Base-by-base conservation (phyloP, 371 early-diverging fungal genomes). In the Parasitella parasitica region DNA sequence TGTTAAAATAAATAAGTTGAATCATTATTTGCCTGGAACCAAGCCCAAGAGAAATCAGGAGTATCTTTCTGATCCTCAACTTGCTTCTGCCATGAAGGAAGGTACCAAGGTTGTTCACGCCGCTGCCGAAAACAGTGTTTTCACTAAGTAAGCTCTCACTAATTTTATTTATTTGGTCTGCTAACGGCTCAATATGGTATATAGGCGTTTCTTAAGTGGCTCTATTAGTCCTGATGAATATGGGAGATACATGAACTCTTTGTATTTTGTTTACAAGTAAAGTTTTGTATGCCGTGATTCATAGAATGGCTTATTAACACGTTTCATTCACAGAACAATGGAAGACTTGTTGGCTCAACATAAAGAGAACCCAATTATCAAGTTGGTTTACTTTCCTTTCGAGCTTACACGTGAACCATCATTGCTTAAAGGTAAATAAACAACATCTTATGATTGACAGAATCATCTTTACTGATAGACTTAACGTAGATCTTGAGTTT, bases 21-120 rank as follows among this genome's bases (percentile, higher is more conserved):
- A 64, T n/a, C 39, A 38, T 36, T 46, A 54, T 20, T 54, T 64
- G 27, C 65, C 65, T n/a, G 65, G 59, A 28, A 59, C 46, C 26
- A 43, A 64, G 20, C 16, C 36, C 15, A 64, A 64, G 24, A 43
- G 38, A 32, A 38, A 30, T 27, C 65, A 64, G 32, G 65, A 64
- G 0, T 48, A 30, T 46, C 65, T 64, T 30, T 36, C 46, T n/a
- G 63, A 73, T 34, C 79, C 79, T 57, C 74, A 79, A 50, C 61
- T 81, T 27, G 81, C 81, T 18, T 59, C 57, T 26, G 71, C 71
- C 13, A 77, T 81, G 81, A 75, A 76, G 34, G 80, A 86, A 69
- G 82, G 84, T 18, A 86, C 86, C 48, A 83, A 79, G 73, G 73
- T 62, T 57, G 76, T 82, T 43, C 86, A 86, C 63, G 70, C 63